Evolutionary conservation across 2,329 filamentous ascomycete genomes (phyloP).

Genomic region (Hypoxylon rubiginosum): DNA sequence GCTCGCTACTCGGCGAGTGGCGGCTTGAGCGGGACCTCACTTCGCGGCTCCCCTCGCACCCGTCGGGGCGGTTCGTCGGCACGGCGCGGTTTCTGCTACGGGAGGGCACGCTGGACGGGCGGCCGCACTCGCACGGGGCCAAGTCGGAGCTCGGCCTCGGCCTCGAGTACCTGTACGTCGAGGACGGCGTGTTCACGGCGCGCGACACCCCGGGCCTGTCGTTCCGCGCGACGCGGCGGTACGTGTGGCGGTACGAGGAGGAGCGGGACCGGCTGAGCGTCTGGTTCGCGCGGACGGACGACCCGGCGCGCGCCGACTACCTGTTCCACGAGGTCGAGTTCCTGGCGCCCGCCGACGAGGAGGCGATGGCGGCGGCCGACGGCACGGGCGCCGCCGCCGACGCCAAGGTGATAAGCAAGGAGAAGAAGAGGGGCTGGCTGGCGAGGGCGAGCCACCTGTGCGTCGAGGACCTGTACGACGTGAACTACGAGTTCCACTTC

Average conservation of each 20-base stretch:
- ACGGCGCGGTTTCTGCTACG: conserved; percentile 75
- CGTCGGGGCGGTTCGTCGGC: conserved; percentile 74
- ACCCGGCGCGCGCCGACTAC: conserved; percentile 74
- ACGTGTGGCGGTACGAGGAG: conserved; percentile 80
- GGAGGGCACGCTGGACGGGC: conserved; percentile 67
- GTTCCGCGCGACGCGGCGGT: conserved; percentile 74
- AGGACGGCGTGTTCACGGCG: conserved; percentile 75
- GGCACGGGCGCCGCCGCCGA: conserved; percentile 14
- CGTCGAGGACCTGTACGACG: conserved; percentile 78
- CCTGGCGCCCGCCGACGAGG: conserved; percentile 49
- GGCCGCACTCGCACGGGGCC: conserved; percentile 41
- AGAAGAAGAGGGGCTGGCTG: conserved; percentile 64
- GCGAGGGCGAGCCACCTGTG: conserved; percentile 79
- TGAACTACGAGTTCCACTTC: conserved; percentile 76
- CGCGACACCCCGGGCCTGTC: conserved; percentile 61
- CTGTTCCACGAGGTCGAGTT: conserved; percentile 83
- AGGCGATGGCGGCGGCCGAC: background rate
- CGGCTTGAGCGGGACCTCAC: conserved; percentile 69
- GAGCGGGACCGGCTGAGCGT: conserved; percentile 71
- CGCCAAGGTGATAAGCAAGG: conserved; percentile 41
- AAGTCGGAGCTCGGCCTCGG: conserved; percentile 53
- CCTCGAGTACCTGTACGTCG: conserved; percentile 76
- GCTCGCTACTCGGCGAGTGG: conserved; percentile 79
- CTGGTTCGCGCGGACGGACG: conserved; percentile 79
- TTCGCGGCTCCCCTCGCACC: conserved; percentile 68